Evolutionary conservation across 352 stramenopile species (phyloP), one percentile per base, ranked within the genome.

Genomic region (Globisporangium megalacanthum): DNA sequence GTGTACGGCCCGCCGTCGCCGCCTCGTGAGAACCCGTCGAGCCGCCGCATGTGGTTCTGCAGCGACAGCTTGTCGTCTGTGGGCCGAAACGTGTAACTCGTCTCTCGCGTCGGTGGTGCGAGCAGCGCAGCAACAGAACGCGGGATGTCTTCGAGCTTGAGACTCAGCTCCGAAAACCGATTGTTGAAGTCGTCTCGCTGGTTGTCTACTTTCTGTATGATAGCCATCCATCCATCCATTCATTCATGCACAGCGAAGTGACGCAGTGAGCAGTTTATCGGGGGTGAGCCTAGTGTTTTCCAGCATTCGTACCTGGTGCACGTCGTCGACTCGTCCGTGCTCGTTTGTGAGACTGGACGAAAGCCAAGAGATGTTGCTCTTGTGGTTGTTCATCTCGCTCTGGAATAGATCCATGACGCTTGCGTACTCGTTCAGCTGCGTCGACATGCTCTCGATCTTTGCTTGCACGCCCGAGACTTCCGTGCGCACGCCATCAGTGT

Each of bases 331-430:
- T 0, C 69, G 61, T 1, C 56, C 54, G 6, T 75, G 56, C 33
- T 91, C 75, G 33, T 87, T 73, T 2, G 78, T 73, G 10, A 88
- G 58, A 0, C 62, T 73, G 2, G 70, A 80, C 10, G 75, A 78
- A 2, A 91, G 61, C 42, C 70, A 72, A 8, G 67, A 68, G 20
- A 89, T 36, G 35, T 61, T 72, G 20, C 41, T 72, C 50, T 78
- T 75, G 9, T 90, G 74, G 15, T 56, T 73, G 22, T 70, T 66
- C 36, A 88, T 87, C 52, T 90, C 77, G 57, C 64, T 83, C 58
- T 89, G 78, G 54, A 90, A 86, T 17, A 74, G 44, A 36, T 86
- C 67, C 31, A 91, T 83, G 22, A 73, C 76, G 39, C 66, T 83
- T 41, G 65, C 69, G 50, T 88, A 86, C 51, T 82, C 74, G 57